phyloP scores from a whole-genome alignment of 2,329 filamentous ascomycete species.

The Westerdykella sp. region DNA sequence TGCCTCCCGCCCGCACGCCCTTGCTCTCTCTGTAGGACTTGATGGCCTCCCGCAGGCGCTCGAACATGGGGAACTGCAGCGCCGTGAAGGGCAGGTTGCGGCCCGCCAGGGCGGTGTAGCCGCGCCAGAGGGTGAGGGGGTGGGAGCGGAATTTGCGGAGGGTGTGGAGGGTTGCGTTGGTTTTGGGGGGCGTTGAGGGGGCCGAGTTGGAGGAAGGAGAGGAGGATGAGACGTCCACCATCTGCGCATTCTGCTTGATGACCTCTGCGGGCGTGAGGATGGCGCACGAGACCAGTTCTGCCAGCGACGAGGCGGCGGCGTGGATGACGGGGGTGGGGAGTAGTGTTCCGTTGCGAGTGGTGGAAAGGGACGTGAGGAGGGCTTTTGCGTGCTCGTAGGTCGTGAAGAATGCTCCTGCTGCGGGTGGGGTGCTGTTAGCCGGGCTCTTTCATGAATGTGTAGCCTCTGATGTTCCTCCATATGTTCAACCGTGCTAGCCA shows the following conservation, averaged over 20 bases:
- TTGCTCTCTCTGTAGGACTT: conserved; percentile 39
- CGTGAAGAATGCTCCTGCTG: conserved; percentile 81
- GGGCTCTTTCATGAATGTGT: too few species aligned
- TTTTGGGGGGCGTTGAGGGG: conserved; percentile 6
- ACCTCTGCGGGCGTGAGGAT: conserved; percentile 86
- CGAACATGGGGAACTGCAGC: conserved; percentile 82
- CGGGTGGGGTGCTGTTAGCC: neutral
- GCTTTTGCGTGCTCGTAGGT: conserved; percentile 76
- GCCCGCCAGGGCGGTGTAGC: conserved; percentile 75
- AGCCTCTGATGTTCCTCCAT: too few species aligned
- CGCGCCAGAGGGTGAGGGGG: conserved; percentile 55
- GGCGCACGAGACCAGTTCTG: conserved; percentile 77
- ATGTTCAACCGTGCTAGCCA: too few species aligned
- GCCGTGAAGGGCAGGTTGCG: conserved; percentile 84
- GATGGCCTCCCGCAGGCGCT: conserved; percentile 57
- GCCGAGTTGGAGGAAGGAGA: conserved; percentile 17
- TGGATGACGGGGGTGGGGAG: conserved; percentile 67
- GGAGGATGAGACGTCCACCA: conserved; percentile 48
- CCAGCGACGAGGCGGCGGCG: conserved; percentile 64
- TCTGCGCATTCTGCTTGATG: conserved; percentile 90
- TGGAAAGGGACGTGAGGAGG: conserved; percentile 48
- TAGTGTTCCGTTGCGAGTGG: conserved; percentile 37
- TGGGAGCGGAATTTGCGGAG: conserved; percentile 51
- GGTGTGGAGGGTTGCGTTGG: conserved; percentile 51
- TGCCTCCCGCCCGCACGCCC: conserved; percentile 33